Base-by-base conservation (phyloP, 1,284 basidiomycete genomes). In the Ganoderma multipileum region DNA sequence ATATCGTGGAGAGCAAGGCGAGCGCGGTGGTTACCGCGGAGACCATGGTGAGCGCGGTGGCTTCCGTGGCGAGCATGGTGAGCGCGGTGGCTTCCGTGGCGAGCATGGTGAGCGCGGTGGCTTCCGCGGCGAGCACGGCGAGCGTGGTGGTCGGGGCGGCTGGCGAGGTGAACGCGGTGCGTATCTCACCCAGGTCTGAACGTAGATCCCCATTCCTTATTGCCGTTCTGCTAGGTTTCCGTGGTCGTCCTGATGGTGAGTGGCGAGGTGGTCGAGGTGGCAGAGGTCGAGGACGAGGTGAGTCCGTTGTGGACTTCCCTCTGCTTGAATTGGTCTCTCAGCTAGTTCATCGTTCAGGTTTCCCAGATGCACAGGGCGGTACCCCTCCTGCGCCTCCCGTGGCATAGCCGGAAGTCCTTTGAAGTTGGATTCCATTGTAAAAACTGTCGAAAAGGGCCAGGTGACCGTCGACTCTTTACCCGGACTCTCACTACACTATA, bases 221-320 rank as follows among this genome's bases (percentile, higher is more conserved):
- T 50, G 18, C n/a, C 9, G 38, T 61, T 57, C 26, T 62, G 41
- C 18, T n/a, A 84, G 82, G 71, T n/a, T 74, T 73, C 75, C 82
- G 84, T n/a, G 78, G 80, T 33, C 76, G 78, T 52, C 55, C 76
- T 18, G 76, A 79, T 33, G 80, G 79, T 5, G 83, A 82, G 9
- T 82, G 84, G 80, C 79, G 83, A 39, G 78, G 78, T 2, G 81
- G 82, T 20, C 81, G 84, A 47, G 82, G 83, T 61, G 83, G 84
- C 2, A 80, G 85, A 26, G 82, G 84, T 0, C 81, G 85, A 59
- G 85, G 83, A 59, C 77, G 80, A 42, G 79, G 81, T 76, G 55
- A 69, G 75, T 61, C 20, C 42, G 54, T 50, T 23, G 30, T 54
- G 20, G 47, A 50, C n/a, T 14, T 61, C 44, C 28, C 28, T 42